Evolutionary conservation across 108 stramenopile genomes (phyloP).

Genomic region (Bacterosira constricta): DNA sequence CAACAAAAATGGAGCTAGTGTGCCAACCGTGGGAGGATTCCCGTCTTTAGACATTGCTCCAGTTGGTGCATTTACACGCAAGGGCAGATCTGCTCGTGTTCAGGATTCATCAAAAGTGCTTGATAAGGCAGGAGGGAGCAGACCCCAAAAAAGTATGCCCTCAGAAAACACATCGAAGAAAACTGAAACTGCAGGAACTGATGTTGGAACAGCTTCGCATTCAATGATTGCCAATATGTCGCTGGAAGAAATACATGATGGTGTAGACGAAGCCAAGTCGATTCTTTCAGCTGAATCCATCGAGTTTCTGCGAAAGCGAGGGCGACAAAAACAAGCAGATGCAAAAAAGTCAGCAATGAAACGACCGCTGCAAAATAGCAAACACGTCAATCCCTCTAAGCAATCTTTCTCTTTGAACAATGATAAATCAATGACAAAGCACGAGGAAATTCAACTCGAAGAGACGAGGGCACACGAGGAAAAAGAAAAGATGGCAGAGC

Average conservation of each 20-base stretch:
- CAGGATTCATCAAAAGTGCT: slow-evolving; percentile 1
- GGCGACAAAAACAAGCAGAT: slow-evolving; percentile 21
- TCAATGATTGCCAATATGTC: slow-evolving; percentile 77
- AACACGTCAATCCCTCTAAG: too few relatives aligned
- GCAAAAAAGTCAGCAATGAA: slow-evolving; percentile 19
- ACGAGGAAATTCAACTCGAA: slow-evolving; percentile 24
- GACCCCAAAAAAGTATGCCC: not conserved
- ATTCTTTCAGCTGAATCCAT: slow-evolving; percentile 73
- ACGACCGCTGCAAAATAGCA: not conserved
- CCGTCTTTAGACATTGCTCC: slow-evolving; percentile 50
- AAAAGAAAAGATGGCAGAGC: slow-evolving; percentile 62
- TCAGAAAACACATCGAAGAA: not conserved
- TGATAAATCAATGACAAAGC: not conserved
- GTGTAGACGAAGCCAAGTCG: slow-evolving; percentile 56
- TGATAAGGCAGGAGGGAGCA: not conserved
- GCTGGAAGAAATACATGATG: slow-evolving; percentile 59
- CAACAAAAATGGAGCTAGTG: not conserved
- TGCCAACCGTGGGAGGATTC: slow-evolving; percentile 46
- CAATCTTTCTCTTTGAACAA: not conserved
- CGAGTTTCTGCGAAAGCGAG: slow-evolving; percentile 63
- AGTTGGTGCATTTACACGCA: slow-evolving; percentile 46
- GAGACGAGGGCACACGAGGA: slow-evolving; percentile 42
- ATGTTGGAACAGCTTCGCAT: slow-evolving; percentile 41
- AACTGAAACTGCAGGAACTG: not conserved
- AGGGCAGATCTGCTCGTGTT: slow-evolving; percentile 10